Evolutionary conservation across 2,329 filamentous ascomycete species (phyloP), one percentile per base, ranked within the genome.

Genomic region (Raffaelea ambrosiae): DNA sequence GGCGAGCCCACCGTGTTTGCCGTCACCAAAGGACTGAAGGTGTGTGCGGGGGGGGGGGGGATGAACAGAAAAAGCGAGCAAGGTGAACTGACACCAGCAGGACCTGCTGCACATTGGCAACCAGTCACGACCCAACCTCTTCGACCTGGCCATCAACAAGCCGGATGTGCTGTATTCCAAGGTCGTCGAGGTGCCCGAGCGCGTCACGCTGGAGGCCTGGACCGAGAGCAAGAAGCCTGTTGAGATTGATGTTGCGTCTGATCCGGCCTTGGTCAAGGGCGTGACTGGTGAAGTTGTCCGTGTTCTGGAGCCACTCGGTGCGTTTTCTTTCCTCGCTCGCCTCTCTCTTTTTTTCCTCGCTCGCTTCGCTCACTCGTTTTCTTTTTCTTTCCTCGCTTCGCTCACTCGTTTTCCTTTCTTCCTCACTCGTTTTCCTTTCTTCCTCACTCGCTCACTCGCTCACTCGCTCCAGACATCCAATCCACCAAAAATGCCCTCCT

Each of bases 91-190:
- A 11, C 75, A 86, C 46, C 57, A 89, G 95, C 57, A 89, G 95
- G 57, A 88, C 94, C 1, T 95, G 95, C 55, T 89, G 95, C 64
- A 95, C 48, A 96, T 96, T 61, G 90, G 90, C 9, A 95, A 95
- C 63, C 90, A 96, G 69, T 87, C 84, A 14, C 75, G 90, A 42
- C 90, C 90, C 16, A 84, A 84, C 61, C 95, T 96, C 55, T 96
- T 96, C 59, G 89, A 95, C 60, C 71, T 96, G 39, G 86, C 85
- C 16, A 95, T 95, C 55, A 73, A 76, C 54, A 89, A 91, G 61
- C 89, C 90, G 0, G 88, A 94, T 55, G 85, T 94, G 5, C 69
- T 96, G 4, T 95, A 95, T 61, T 82, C 88, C 58, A 74, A 72
- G 40, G 88, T 95, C 0, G 71, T 95, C 16, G 90, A 96, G 67